Percentiles rank a stretch among this genome's conserved stretches.
Evolutionary conservation across 2,329 filamentous ascomycete species (phyloP).

Genomic region (Ascomycota sp.): DNA sequence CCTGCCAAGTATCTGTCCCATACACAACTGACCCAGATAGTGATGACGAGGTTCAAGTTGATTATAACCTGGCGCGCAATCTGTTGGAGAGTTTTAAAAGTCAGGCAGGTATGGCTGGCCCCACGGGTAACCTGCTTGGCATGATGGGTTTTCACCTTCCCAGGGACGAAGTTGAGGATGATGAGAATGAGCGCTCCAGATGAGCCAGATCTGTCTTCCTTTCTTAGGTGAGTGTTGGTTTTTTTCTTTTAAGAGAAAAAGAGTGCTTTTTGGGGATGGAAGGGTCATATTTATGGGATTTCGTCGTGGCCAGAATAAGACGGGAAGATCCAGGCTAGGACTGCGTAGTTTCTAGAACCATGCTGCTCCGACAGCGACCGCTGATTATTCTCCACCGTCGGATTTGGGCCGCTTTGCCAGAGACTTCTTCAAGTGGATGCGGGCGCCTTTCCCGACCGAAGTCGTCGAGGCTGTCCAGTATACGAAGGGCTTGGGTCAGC

Average conservation of each 20-base stretch:
- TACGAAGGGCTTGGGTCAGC: slow-evolving; percentile 24
- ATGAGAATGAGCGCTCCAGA: slow-evolving; percentile 5
- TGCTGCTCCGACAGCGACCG: neutral
- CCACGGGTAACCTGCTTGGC: slow-evolving; percentile 68
- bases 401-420: slow-evolving; percentile 23
- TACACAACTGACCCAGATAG: slow-evolving; percentile 28
- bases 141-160: slow-evolving; percentile 73
- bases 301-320: no score
- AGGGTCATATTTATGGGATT: neutral
- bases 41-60: slow-evolving; percentile 48
- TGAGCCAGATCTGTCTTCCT: no score
- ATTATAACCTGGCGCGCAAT: slow-evolving; percentile 79
- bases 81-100: slow-evolving; percentile 83
- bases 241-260: neutral
- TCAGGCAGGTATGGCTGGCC: slow-evolving; percentile 69
- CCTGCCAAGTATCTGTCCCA: neutral
- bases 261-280: no score
- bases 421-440: slow-evolving; percentile 19
- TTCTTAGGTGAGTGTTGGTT: no score
- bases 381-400: slow-evolving; percentile 2
- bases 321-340: no score
- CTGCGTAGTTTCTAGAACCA: neutral
- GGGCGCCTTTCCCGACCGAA: slow-evolving; percentile 9
- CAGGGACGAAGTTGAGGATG: slow-evolving; percentile 43
- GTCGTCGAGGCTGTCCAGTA: slow-evolving; percentile 21